Evolutionary conservation across 78 protist species (phyloP).

Genomic region (Pigoraptor vietnamica): DNA sequence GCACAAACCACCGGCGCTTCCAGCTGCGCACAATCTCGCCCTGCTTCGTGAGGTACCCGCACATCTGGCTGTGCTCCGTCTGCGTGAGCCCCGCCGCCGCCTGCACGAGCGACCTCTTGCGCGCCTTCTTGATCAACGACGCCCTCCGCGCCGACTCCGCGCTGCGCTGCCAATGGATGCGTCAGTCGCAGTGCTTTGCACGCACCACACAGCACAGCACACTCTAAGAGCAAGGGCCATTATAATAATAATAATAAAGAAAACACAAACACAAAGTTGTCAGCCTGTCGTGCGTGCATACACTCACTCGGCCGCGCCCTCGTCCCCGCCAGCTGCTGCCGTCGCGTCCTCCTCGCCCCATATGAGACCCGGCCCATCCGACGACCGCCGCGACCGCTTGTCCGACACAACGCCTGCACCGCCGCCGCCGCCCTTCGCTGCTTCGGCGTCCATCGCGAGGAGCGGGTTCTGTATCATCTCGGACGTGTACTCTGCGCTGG

Average conservation of each 20-base stretch:
- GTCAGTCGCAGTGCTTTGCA: too few relatives aligned
- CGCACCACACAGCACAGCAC: too few relatives aligned
- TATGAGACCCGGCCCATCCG: too few relatives aligned
- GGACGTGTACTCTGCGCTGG: background rate
- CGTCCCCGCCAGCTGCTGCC: too few relatives aligned
- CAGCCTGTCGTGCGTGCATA: too few relatives aligned
- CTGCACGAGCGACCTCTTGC: background rate
- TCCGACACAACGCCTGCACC: background rate
- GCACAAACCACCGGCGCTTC: conserved; percentile 7
- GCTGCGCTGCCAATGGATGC: background rate
- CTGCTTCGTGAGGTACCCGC: background rate
- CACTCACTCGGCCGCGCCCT: too few relatives aligned
- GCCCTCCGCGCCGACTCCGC: background rate
- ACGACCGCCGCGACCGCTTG: background rate
- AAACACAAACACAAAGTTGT: too few relatives aligned
- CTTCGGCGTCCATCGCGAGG: background rate
- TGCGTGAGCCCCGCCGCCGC: background rate
- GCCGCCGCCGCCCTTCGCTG: background rate
- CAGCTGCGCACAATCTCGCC: background rate
- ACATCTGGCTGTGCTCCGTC: background rate
- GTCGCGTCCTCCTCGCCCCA: too few relatives aligned
- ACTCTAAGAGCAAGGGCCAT: too few relatives aligned
- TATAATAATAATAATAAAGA: too few relatives aligned
- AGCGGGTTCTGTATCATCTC: background rate
- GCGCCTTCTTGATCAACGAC: background rate